Conservation (phyloP, 495 filamentous ascomycete genomes). For the Monascus purpureus region DNA sequence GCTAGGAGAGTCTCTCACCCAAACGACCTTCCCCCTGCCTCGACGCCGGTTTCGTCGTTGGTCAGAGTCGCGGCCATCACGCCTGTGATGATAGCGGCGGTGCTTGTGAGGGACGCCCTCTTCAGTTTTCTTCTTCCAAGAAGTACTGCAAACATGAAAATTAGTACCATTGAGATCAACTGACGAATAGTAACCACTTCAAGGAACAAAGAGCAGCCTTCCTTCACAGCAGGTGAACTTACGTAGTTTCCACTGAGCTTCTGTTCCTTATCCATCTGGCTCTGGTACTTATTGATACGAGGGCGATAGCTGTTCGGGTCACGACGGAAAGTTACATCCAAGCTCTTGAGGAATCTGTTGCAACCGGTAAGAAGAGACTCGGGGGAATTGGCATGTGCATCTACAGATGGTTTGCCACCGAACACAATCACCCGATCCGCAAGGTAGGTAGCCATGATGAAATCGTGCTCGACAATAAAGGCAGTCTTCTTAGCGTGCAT, state of each 20-base stretch:
- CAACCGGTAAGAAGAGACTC: slow-evolving; percentile 91
- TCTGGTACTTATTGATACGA: slow-evolving; percentile 94
- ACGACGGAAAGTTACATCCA: slow-evolving; percentile 96
- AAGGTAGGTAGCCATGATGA: slow-evolving; percentile 98
- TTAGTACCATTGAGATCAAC: too few species aligned
- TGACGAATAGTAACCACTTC: too few species aligned
- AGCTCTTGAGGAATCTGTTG: slow-evolving; percentile 88
- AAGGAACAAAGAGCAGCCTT: too few species aligned
- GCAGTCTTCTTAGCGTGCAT: slow-evolving; percentile 99
- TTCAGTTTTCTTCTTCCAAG: slow-evolving; percentile 82
- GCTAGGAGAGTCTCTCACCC: slow-evolving; percentile 28
- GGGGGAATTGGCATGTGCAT: slow-evolving; percentile 76
- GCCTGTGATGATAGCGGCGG: slow-evolving; percentile 25
- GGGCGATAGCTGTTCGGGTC: slow-evolving; percentile 93
- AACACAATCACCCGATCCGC: slow-evolving; percentile 98
- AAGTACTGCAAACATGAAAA: slow-evolving; percentile 49
- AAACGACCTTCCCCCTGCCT: slow-evolving; percentile 18
- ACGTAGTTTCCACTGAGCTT: slow-evolving; percentile 87
- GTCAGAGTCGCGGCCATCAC: slow-evolving; percentile 30
- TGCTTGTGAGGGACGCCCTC: slow-evolving; percentile 37
- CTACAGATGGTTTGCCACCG: slow-evolving; percentile 78
- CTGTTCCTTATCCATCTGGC: slow-evolving; percentile 94
- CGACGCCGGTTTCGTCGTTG: slow-evolving; percentile 23
- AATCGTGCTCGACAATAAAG: slow-evolving; percentile 99
- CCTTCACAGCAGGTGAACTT: slow-evolving; percentile 34